Evolutionary conservation across 2,329 filamentous ascomycete genomes (phyloP).

Genomic region (Calonectria naviculata): DNA sequence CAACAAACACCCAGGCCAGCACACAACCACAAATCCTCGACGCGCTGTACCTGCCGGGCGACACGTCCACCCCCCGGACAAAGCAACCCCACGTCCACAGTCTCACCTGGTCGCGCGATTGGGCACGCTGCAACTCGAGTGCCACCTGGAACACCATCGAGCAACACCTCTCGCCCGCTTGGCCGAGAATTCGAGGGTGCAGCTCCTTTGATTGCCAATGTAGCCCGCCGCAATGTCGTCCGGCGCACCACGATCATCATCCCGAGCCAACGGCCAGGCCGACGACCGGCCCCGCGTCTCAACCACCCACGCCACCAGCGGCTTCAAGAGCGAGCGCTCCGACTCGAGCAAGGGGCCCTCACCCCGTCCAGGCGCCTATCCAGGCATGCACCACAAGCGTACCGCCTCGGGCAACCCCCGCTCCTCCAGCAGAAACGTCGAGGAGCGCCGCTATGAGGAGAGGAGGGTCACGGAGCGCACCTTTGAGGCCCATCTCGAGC

Average conservation of each 20-base stretch:
- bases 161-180: background rate
- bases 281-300: slow-evolving; percentile 52
- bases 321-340: slow-evolving; percentile 47
- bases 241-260: slow-evolving; percentile 53
- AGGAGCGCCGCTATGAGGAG: slow-evolving; percentile 59
- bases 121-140: slow-evolving; percentile 36
- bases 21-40: background rate
- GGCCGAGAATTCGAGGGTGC: slow-evolving; percentile 7
- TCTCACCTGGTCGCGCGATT: slow-evolving; percentile 34
- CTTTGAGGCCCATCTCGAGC: slow-evolving; percentile 72
- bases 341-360: slow-evolving; percentile 52
- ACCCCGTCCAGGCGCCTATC: slow-evolving; percentile 46
- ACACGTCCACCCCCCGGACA: slow-evolving; percentile 9
- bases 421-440: slow-evolving; percentile 56
- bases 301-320: slow-evolving; percentile 43
- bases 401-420: slow-evolving; percentile 68
- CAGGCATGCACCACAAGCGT: slow-evolving; percentile 61
- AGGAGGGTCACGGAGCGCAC: slow-evolving; percentile 65
- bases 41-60: slow-evolving; percentile 8
- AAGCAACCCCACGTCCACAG: slow-evolving; percentile 38
- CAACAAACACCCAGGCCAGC: background rate
- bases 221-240: slow-evolving; percentile 55
- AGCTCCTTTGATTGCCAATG: slow-evolving; percentile 43
- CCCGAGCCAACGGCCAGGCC: slow-evolving; percentile 51
- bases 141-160: background rate